These are phyloP conservation scores for Talaromyces sp. DNA, from an alignment of 2,329 filamentous ascomycete genomes.

Conservation along the genomic window DNA sequence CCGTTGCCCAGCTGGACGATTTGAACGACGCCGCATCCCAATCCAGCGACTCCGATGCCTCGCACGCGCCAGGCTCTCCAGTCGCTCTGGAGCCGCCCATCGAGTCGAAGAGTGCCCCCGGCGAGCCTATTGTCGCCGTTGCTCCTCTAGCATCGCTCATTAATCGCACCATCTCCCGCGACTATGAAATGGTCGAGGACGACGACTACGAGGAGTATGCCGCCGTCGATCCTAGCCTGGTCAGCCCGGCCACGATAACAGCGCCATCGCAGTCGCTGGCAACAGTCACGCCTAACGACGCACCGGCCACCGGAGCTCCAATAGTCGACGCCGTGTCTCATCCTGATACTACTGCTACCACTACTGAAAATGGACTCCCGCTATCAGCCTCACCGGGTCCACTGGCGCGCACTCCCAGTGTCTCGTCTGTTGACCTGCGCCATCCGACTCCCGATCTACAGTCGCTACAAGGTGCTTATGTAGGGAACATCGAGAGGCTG, in stretches of 20 bases:
- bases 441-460: conserved; percentile 49
- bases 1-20: conserved; percentile 37
- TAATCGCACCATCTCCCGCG: conserved; percentile 13
- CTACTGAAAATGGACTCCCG: conserved; percentile 1
- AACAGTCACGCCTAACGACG: not conserved
- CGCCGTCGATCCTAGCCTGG: conserved; percentile 21
- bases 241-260: not conserved
- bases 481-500: conserved; percentile 46
- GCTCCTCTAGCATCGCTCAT: not conserved
- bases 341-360: not conserved
- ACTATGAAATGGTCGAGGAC: conserved; percentile 44
- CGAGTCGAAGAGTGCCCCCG: not conserved
- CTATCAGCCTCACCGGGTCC: conserved; percentile 24
- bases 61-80: not conserved
- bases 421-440: conserved; percentile 37
- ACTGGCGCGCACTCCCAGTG: conserved; percentile 35
- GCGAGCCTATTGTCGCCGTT: not conserved
- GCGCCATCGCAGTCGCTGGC: not conserved
- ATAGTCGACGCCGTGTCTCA: conserved; percentile 1
- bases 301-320: conserved; percentile 1
- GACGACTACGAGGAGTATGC: conserved; percentile 38
- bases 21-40: conserved; percentile 22
- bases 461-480: conserved; percentile 47
- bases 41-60: conserved; percentile 28
- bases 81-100: not conserved